Conservation (phyloP, 2,329 filamentous ascomycete species). For the Lachnellula arida region DNA sequence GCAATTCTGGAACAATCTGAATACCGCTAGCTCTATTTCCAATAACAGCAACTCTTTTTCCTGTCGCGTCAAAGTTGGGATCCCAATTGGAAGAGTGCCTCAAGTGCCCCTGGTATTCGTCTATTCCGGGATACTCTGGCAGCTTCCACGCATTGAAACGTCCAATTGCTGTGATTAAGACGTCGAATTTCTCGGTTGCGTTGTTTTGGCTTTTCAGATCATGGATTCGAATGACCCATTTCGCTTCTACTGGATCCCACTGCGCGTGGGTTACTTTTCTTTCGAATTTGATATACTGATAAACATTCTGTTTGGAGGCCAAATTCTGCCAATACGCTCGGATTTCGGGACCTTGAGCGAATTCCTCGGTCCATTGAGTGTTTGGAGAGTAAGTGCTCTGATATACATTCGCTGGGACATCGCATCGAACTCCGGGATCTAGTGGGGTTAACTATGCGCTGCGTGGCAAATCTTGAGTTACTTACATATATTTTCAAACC, state of each 20-base stretch:
- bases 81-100: constrained; percentile 59
- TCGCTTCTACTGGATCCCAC: constrained; percentile 48
- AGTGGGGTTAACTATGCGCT: constrained; percentile 11
- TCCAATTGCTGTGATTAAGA: constrained; percentile 59
- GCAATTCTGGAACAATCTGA: constrained; percentile 46
- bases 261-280: constrained; percentile 50
- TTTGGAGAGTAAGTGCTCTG: constrained; percentile 65
- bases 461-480: neutral
- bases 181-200: constrained; percentile 48
- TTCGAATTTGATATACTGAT: constrained; percentile 50
- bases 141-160: constrained; percentile 63
- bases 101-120: constrained; percentile 44
- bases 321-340: constrained; percentile 59
- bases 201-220: constrained; percentile 36
- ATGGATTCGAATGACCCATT: constrained; percentile 46
- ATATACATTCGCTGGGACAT: constrained; percentile 47
- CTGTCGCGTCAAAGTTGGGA: constrained; percentile 42
- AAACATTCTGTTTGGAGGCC: constrained; percentile 60
- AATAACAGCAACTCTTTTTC: constrained; percentile 46
- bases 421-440: constrained; percentile 23
- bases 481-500: constrained; percentile 44
- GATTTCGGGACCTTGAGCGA: constrained; percentile 63
- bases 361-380: constrained; percentile 63
- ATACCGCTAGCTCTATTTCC: constrained; percentile 49
- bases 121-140: constrained; percentile 54